Conservation (phyloP, 2,329 filamentous ascomycete genomes). For the Taxawa tesnikishii region DNA sequence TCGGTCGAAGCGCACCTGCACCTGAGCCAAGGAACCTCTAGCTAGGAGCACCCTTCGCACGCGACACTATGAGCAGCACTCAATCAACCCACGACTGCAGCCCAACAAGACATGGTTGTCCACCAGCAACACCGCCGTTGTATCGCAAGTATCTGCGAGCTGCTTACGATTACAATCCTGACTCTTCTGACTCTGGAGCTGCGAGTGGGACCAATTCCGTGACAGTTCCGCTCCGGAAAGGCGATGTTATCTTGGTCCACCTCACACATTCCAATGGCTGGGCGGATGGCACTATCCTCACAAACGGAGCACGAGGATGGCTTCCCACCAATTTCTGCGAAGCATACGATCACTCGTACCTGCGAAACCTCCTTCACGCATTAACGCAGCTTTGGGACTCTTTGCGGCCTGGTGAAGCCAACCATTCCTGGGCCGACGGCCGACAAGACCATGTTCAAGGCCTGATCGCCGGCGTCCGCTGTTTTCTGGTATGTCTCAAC, state of each 20-base stretch:
- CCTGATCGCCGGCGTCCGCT: conserved; percentile 84
- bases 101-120: background rate
- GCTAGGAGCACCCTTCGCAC: background rate
- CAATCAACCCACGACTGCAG: background rate
- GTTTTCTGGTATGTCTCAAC: conserved; percentile 57
- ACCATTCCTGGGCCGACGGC: conserved; percentile 66
- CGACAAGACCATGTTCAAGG: conserved; percentile 92
- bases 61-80: background rate
- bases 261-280: conserved; percentile 97
- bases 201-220: conserved; percentile 50
- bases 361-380: conserved; percentile 73
- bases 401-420: conserved; percentile 52
- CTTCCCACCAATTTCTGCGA: conserved; percentile 97
- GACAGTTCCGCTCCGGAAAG: conserved; percentile 76
- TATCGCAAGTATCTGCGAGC: conserved; percentile 94
- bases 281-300: conserved; percentile 87
- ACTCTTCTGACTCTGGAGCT: conserved; percentile 62
- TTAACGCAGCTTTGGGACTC: conserved; percentile 89
- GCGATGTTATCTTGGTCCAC: conserved; percentile 87
- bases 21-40: too few relatives aligned
- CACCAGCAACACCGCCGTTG: conserved; percentile 32
- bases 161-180: conserved; percentile 83
- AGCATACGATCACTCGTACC: conserved; percentile 77
- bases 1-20: too few relatives aligned
- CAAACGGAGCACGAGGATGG: conserved; percentile 83